These are phyloP conservation scores for Penicillium pancosmium DNA, from an alignment of 495 filamentous ascomycete species.

Conservation along the genomic window DNA sequence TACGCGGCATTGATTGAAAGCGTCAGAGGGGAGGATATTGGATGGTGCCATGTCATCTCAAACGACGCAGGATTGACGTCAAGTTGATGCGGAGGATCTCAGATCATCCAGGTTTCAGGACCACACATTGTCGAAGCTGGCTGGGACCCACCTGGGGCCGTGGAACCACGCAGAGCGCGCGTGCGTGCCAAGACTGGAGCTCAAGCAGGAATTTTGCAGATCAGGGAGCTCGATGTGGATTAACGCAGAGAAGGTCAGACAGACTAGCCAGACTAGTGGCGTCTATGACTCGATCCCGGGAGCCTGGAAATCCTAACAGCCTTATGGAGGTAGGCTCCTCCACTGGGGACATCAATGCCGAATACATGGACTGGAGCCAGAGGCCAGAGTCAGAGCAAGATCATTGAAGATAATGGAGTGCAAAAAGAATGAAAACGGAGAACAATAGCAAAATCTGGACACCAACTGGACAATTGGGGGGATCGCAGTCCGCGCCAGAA, in stretches of 20 bases:
- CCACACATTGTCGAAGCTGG: constrained; percentile 6
- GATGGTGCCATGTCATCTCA: constrained; percentile 17
- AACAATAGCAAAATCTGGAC: not conserved
- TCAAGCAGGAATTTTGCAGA: constrained; percentile 16
- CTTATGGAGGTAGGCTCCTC: constrained; percentile 11
- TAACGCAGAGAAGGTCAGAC: constrained; percentile 7
- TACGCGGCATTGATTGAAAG: no score
- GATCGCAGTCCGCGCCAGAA: constrained; percentile 8
- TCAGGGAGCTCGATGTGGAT: constrained; percentile 21
- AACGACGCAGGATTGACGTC: constrained; percentile 27
- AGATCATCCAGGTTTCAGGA: constrained; percentile 13
- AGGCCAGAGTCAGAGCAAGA: no score
- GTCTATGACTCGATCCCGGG: constrained; percentile 12
- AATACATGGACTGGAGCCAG: no score
- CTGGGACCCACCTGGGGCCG: constrained; percentile 10
- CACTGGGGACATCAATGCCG: not conserved
- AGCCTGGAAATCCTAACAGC: constrained; percentile 14
- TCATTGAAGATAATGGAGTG: no score
- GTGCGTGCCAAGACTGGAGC: constrained; percentile 22
- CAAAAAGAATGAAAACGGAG: not conserved
- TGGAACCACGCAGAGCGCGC: constrained; percentile 10
- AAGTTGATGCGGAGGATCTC: constrained; percentile 27
- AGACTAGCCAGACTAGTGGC: constrained; percentile 17
- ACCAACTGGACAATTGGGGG: constrained; percentile 1
- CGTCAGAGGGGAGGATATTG: not conserved